Evolutionary conservation across 345 rosid genomes (phyloP).

Genomic region (Sonneratia alba): DNA sequence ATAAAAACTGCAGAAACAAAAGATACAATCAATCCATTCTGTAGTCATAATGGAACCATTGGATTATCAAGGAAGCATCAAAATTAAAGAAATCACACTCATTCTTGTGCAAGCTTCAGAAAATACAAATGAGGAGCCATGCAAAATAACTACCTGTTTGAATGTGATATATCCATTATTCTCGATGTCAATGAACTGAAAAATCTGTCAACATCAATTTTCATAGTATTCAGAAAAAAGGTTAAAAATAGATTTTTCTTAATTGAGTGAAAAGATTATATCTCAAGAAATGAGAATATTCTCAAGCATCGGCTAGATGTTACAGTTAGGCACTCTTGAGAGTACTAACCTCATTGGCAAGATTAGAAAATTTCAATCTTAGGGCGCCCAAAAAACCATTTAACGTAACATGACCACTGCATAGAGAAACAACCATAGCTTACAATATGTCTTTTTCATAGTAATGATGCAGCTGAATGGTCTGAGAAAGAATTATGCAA

Average conservation of each 20-base stretch:
- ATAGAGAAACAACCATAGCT: constrained; percentile 10
- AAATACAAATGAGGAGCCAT: background rate
- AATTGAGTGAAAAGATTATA: background rate
- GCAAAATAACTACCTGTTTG: constrained; percentile 51
- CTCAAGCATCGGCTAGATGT: no score
- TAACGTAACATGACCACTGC: constrained; percentile 70
- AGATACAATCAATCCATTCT: background rate
- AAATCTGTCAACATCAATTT: constrained; percentile 39
- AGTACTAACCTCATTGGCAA: constrained; percentile 56
- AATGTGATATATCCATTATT: constrained; percentile 67
- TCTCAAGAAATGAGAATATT: background rate
- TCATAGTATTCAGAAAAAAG: background rate
- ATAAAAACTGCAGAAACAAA: constrained; percentile 50
- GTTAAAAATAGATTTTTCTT: background rate
- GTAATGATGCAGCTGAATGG: background rate
- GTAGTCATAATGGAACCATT: background rate
- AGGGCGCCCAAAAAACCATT: constrained; percentile 49
- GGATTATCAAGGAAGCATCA: background rate
- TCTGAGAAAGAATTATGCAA: background rate
- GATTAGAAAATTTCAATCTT: constrained; percentile 46
- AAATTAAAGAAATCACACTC: background rate
- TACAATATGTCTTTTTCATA: background rate
- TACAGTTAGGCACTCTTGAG: no score
- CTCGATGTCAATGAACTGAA: constrained; percentile 73
- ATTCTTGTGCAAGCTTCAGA: background rate